Evolutionary conservation across 1,284 basidiomycete species (phyloP).

Genomic region (Stygiomarasmius scandens): DNA sequence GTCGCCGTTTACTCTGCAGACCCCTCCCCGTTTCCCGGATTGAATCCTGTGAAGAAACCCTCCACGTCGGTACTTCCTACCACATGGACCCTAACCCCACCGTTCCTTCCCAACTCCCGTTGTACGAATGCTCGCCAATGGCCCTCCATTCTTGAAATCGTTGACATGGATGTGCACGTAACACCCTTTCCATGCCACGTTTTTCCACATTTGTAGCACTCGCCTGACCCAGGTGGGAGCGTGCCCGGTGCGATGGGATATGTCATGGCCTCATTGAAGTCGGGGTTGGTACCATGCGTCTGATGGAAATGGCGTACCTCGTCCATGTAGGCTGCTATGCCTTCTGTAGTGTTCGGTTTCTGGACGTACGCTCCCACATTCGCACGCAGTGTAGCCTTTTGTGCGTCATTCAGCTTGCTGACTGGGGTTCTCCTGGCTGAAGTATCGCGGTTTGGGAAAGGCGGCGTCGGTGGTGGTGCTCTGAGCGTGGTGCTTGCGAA

Average conservation of each 20-base stretch:
- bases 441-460: no score
- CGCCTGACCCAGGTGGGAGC: neutral
- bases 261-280: neutral
- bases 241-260: neutral
- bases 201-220: neutral
- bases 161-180: neutral
- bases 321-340: neutral
- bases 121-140: conserved; percentile 2
- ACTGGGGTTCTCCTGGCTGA: no score
- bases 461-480: neutral
- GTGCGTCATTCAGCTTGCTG: neutral
- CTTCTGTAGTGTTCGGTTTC: neutral
- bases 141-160: neutral
- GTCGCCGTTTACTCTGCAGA: conserved; percentile 1
- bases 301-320: neutral
- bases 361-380: neutral
- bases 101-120: neutral
- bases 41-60: neutral
- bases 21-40: conserved; percentile 3
- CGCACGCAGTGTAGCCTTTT: neutral
- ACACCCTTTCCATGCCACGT: neutral
- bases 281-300: neutral
- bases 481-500: neutral
- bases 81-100: neutral
- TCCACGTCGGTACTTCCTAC: neutral